Percentiles rank a stretch among this genome's conserved stretches.
Conservation (phyloP, 1,284 basidiomycete species). For the Hemileia vastatrix region DNA sequence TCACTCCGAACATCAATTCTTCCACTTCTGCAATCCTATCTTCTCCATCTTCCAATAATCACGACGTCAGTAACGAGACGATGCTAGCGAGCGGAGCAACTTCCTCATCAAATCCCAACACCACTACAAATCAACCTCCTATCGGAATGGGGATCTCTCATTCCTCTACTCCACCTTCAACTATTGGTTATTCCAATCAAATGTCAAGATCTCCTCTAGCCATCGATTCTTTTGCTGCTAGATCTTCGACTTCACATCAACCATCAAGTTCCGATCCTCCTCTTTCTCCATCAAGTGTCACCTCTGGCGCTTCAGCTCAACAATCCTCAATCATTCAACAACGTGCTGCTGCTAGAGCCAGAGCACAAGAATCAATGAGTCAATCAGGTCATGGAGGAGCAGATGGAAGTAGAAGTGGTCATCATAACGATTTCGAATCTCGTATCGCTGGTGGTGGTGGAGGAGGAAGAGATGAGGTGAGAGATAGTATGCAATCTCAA, state of each 20-base stretch:
- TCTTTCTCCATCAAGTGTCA: not conserved
- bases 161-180: not conserved
- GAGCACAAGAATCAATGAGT: conserved; percentile 24
- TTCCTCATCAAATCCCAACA: not conserved
- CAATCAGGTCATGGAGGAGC: not conserved
- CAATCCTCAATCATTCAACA: conserved; percentile 37
- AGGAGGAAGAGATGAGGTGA: not conserved
- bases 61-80: not conserved
- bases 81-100: not conserved
- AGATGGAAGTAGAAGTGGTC: not conserved
- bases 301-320: conserved; percentile 4
- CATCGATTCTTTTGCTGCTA: not conserved
- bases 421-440: not conserved
- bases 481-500: conserved; percentile 26
- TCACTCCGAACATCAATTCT: not conserved
- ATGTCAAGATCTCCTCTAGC: not conserved
- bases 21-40: not conserved
- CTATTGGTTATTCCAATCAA: not conserved
- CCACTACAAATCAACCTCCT: conserved; percentile 5
- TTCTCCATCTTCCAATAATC: not conserved
- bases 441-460: not conserved
- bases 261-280: not conserved
- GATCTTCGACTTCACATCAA: not conserved
- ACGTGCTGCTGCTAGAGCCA: conserved; percentile 33
- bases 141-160: conserved; percentile 14